Base-by-base conservation (phyloP, 2,329 filamentous ascomycete genomes). In the Elsinoe fawcettii region DNA sequence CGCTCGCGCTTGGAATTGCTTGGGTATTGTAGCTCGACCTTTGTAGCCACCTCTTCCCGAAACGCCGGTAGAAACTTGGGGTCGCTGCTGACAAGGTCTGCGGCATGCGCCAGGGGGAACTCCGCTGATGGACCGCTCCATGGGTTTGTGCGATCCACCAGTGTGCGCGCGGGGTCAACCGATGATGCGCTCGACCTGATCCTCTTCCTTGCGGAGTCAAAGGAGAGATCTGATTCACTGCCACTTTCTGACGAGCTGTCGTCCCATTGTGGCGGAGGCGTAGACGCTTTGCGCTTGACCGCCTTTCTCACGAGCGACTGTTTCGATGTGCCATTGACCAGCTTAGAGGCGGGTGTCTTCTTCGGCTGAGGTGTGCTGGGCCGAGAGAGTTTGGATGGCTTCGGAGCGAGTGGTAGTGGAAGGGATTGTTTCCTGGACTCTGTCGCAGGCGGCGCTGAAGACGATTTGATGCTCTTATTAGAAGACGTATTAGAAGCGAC, bases 11-110 rank as follows among this genome's bases (percentile, higher is more conserved):
- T 78, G 57, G 83, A 80, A 60, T 79, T 76, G 69, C 88, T 91
- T 8, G 93, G 92, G 71, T 97, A 97, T 70, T 93, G 88, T 63
- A 97, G 74, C 66, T 85, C 76, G 18, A 75, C 70, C 49, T 74
- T 71, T 11, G 70, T 68, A 46, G 69, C 69, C 41, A 71, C 74
- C 12, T 67, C 63, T 18, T 65, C 59, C 11, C 74, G 73, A 63
- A 78, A 80, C 22, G 76, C 79, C 23, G 75, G 73, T 61, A 74
- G 77, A 67, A 77, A 83, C 61, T 79, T 77, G 55, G 68, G 70
- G 16, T 63, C 66, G n/a, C 70, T 73, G 25, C 68, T 66, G 11
- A 73, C 73, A 60, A 75, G 69, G 32, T 73, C 65, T 32, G 70
- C 65, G 27, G 74, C 73, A 58, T 76, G 73, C 49, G 75, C 68